These are phyloP conservation scores for Jatropha curcas DNA, from an alignment of 345 rosid species.

Conservation along the genomic window DNA sequence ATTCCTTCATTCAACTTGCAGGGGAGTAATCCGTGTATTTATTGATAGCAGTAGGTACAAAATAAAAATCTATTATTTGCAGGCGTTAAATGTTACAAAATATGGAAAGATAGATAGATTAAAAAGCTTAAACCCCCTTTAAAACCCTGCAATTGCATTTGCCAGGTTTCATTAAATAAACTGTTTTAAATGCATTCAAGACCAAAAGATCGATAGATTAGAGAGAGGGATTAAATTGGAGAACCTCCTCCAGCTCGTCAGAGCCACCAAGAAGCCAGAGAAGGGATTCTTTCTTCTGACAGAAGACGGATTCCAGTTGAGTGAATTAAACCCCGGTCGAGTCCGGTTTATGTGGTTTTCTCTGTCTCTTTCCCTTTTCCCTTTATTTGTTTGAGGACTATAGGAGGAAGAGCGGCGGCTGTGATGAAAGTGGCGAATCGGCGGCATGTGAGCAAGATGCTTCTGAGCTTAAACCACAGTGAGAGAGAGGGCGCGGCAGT, in stretches of 20 bases:
- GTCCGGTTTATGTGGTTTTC: slow-evolving; percentile 40
- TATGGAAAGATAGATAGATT: not conserved
- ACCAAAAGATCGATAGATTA: not conserved
- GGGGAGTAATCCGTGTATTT: too few species aligned
- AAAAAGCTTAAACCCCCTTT: not conserved
- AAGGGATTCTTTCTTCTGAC: slow-evolving; percentile 48
- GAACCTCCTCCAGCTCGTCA: slow-evolving; percentile 83
- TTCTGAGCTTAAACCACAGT: not conserved
- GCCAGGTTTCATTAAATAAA: not conserved
- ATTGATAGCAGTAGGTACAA: too few species aligned
- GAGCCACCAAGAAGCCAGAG: slow-evolving; percentile 56
- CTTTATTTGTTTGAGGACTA: slow-evolving; percentile 19
- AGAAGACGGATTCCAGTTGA: slow-evolving; percentile 60
- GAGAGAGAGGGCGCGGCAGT: too few species aligned
- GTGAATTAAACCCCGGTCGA: slow-evolving; percentile 53
- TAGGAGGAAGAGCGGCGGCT: slow-evolving; percentile 4
- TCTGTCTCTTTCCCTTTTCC: slow-evolving; percentile 36
- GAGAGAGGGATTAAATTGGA: not conserved
- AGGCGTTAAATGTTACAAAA: too few species aligned
- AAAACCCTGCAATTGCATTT: slow-evolving; percentile 15
- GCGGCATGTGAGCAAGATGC: slow-evolving; percentile 29
- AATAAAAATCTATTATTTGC: too few species aligned
- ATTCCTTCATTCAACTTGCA: too few species aligned
- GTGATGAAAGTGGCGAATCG: slow-evolving; percentile 1
- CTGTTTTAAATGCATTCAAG: not conserved